A percentile compares a stretch with the other conserved stretches of the same genome.
Evolutionary conservation across 305 asterid genomes (phyloP).

Genomic region (Fraxinus sp.): DNA sequence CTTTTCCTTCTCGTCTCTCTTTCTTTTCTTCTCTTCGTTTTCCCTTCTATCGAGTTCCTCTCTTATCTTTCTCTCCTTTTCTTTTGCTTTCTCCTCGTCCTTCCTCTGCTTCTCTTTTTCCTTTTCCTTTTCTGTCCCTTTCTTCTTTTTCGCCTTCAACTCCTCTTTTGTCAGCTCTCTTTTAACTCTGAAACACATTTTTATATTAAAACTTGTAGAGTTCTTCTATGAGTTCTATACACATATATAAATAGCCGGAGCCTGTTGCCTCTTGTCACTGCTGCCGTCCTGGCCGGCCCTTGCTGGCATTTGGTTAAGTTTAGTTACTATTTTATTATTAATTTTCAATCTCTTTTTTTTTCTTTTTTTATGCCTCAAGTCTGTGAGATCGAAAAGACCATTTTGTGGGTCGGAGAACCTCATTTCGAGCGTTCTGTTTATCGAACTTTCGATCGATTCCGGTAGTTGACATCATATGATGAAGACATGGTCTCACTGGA

Average conservation of each 20-base stretch:
- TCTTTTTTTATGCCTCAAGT: not conserved
- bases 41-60: not conserved
- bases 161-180: conserved; percentile 3
- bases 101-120: not conserved
- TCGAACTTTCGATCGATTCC: no score
- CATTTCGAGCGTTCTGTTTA: not conserved
- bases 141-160: conserved; percentile 5
- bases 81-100: not conserved
- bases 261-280: not conserved
- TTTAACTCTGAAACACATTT: conserved; percentile 3
- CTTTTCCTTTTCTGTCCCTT: not conserved
- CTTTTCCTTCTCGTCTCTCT: not conserved
- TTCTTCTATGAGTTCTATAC: not conserved
- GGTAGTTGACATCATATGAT: no score
- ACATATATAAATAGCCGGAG: not conserved
- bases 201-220: not conserved
- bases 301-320: not conserved
- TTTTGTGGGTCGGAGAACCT: not conserved
- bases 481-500: no score
- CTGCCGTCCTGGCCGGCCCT: not conserved
- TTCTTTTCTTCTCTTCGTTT: not conserved
- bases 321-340: not conserved
- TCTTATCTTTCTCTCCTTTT: not conserved
- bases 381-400: not conserved
- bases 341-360: not conserved